phyloP scores from a whole-genome alignment of 352 stramenopile species.

The Phytopythium cucurbitacearum region DNA sequence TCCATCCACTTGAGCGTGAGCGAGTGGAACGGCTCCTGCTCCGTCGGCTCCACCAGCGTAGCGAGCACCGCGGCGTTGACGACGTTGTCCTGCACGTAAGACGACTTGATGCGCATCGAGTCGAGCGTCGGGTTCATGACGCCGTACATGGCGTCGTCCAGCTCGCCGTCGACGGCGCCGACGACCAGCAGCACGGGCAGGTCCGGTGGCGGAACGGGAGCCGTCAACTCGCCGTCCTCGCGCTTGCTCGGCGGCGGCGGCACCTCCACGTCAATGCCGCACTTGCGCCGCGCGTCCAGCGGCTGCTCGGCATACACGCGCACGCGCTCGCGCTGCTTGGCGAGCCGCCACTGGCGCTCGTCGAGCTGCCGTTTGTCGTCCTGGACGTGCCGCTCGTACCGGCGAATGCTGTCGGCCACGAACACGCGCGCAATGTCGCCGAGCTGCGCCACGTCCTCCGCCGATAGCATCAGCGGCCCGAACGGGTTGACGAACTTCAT shows the following conservation, averaged over 20 bases:
- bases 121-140: conserved; percentile 24
- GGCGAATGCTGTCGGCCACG: conserved; percentile 18
- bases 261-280: conserved; percentile 11
- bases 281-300: conserved; percentile 15
- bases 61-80: conserved; percentile 40
- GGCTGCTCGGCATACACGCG: conserved; percentile 22
- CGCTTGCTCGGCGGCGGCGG: conserved; percentile 5
- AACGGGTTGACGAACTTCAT: conserved; percentile 23
- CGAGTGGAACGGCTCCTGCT: conserved; percentile 35
- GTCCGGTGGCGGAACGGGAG: conserved; percentile 15
- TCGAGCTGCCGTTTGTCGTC: conserved; percentile 23
- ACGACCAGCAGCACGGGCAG: conserved; percentile 24
- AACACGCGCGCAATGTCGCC: conserved; percentile 26
- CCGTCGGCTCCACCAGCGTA: conserved; percentile 35
- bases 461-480: conserved; percentile 17
- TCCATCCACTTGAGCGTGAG: conserved; percentile 38
- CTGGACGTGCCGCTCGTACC: conserved; percentile 22
- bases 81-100: conserved; percentile 40
- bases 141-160: conserved; percentile 46
- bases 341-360: conserved; percentile 19
- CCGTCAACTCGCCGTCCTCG: conserved; percentile 14
- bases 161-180: conserved; percentile 19
- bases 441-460: conserved; percentile 16
- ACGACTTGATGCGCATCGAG: conserved; percentile 28
- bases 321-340: conserved; percentile 20